Evolutionary conservation across 2,329 filamentous ascomycete genomes (phyloP).

Genomic region (Calonectria honghensis): DNA sequence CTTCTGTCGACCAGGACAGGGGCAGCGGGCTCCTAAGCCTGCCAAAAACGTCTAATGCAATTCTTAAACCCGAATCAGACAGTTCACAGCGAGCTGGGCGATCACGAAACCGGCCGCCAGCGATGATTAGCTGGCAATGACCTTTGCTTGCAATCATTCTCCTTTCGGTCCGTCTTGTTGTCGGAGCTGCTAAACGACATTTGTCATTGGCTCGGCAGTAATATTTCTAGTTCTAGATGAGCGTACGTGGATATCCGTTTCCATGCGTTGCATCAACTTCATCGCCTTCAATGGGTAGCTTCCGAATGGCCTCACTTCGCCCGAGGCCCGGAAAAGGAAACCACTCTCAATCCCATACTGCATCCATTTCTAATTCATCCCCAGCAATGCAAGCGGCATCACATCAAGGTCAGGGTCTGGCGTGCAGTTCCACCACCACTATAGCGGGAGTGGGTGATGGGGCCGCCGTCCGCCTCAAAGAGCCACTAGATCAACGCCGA

Average conservation of each 20-base stretch:
- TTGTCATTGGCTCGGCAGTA: constrained; percentile 31
- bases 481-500: constrained; percentile 25
- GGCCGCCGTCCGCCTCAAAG: constrained; percentile 51
- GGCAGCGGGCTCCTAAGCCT: constrained; percentile 13
- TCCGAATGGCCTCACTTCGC: constrained; percentile 11
- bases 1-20: constrained; percentile 22
- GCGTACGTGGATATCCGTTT: constrained; percentile 4
- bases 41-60: constrained; percentile 5
- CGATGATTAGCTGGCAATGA: constrained; percentile 8
- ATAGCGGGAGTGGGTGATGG: constrained; percentile 42
- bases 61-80: constrained; percentile 3
- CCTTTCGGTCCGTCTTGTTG: not conserved
- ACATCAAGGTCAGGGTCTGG: constrained; percentile 38
- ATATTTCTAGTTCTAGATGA: constrained; percentile 30
- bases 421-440: constrained; percentile 35
- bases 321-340: too few species aligned
- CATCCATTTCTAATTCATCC: not conserved
- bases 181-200: not conserved
- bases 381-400: constrained; percentile 10
- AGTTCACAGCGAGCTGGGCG: not conserved
- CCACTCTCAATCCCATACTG: not conserved
- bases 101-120: constrained; percentile 7
- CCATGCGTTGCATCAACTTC: too few species aligned
- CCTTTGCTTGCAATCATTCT: not conserved
- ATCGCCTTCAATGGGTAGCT: not conserved